Percentiles rank a stretch among this genome's conserved stretches.
phyloP scores from a whole-genome alignment of 768 basidiomycete species.

The Trametes maxima region DNA sequence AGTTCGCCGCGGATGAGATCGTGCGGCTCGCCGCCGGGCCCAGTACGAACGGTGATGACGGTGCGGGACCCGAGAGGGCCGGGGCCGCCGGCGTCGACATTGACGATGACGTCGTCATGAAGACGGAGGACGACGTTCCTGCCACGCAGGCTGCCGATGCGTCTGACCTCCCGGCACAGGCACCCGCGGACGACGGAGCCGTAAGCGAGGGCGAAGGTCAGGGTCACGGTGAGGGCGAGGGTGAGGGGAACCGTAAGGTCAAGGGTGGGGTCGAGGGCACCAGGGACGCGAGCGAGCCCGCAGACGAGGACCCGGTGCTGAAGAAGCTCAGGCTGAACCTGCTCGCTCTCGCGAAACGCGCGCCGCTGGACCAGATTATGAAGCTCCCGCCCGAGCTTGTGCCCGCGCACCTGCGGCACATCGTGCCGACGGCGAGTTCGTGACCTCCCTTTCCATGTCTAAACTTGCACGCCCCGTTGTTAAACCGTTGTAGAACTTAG shows the following conservation, averaged over 20 bases:
- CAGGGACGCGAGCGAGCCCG: conserved; percentile 25
- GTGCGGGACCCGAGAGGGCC: conserved; percentile 14
- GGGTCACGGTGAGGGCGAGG: not conserved
- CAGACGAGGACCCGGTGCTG: conserved; percentile 47
- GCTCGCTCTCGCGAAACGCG: conserved; percentile 75
- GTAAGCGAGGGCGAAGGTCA: not conserved
- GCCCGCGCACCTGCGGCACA: conserved; percentile 62
- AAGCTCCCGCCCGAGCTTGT: conserved; percentile 64
- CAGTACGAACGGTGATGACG: conserved; percentile 16
- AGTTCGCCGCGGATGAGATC: conserved; percentile 58
- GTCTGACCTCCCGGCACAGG: not conserved
- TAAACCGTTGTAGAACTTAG: no score
- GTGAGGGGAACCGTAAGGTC: not conserved
- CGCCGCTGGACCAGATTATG: conserved; percentile 72
- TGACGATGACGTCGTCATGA: conserved; percentile 21
- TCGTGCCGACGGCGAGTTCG: conserved; percentile 53
- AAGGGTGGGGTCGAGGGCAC: conserved; percentile 9
- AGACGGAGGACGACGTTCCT: conserved; percentile 14
- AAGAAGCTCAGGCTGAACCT: conserved; percentile 71
- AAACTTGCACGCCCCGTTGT: not conserved
- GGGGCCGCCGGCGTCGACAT: no score
- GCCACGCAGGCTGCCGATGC: not conserved
- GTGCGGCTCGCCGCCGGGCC: conserved; percentile 39
- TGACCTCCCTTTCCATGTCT: not conserved
- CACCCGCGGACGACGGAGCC: not conserved